phyloP scores from a whole-genome alignment of 306 rosid species.

The Prunus padus region DNA sequence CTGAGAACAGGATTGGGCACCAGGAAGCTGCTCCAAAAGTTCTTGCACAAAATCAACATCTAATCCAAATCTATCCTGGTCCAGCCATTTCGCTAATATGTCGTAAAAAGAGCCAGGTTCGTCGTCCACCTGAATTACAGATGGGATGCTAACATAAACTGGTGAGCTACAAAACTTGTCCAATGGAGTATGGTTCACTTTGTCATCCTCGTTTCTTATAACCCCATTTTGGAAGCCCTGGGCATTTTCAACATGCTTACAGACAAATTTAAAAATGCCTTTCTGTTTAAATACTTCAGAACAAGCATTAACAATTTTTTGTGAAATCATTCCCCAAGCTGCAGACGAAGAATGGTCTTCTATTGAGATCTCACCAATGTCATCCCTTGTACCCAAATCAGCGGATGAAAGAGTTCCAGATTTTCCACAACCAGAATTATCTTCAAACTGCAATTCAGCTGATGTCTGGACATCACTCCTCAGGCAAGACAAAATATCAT shows the following conservation, averaged over 20 bases:
- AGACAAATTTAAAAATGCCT: constrained; percentile 54
- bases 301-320: constrained; percentile 56
- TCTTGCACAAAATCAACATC: constrained; percentile 93
- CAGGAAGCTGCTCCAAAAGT: constrained; percentile 76
- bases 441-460: constrained; percentile 30
- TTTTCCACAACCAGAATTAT: constrained; percentile 33
- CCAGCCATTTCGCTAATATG: constrained; percentile 70
- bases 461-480: constrained; percentile 35
- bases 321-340: constrained; percentile 75
- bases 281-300: constrained; percentile 60
- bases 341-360: constrained; percentile 65
- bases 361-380: constrained; percentile 77
- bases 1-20: constrained; percentile 45
- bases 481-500: constrained; percentile 72
- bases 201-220: constrained; percentile 31
- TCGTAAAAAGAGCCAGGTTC: constrained; percentile 43
- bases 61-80: constrained; percentile 92
- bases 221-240: constrained; percentile 27
- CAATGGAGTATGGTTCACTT: constrained; percentile 36
- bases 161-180: constrained; percentile 62
- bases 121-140: constrained; percentile 41
- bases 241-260: constrained; percentile 64
- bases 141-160: constrained; percentile 45
- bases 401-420: constrained; percentile 28
- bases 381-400: constrained; percentile 45